Evolutionary conservation across 2,329 filamentous ascomycete species (phyloP), one percentile per base, ranked within the genome.

Genomic region (Purpureocillium lavendulum): DNA sequence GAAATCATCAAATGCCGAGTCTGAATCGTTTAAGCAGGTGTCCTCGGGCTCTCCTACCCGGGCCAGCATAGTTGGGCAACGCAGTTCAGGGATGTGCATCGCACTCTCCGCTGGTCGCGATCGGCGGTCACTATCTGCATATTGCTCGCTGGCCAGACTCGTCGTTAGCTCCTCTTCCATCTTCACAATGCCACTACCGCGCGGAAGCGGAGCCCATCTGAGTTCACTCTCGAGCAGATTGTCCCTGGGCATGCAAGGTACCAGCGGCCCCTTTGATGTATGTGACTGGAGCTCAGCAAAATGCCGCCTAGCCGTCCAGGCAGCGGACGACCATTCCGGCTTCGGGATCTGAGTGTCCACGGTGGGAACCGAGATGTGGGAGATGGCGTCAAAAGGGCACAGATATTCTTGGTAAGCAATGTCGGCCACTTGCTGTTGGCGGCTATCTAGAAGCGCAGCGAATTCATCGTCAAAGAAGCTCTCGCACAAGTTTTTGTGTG

Each of bases 361-460:
- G 7, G 40, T 29, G 6, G 59, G 59, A 31, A 59, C 49, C 2
- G 48, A 42, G 15, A 63, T 32, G 18, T 58, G 50, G 5, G 56
- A 42, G 1, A 50, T 40, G 4, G 52, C 48, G 13, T 57, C 49
- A 5, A 42, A 33, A 15, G 49, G 41, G 16, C 57, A 44, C 1
- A 60, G 34, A 11, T 46, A 45, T 31, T 65, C 61, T 40, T 57
- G 50, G 29, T 55, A 53, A 6, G 50, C 32, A 13, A 41, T 35
- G 6, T n/a, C 38, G 15, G 44, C 40, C 9, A 38, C 35, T 12
- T 41, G 40, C 8, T 34, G 26, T 12, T 44, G 40, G 16, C 45
- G 44, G 3, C 41, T 38, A 10, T 50, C 31, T 6, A 59, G 28
- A 6, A 58, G 32, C 2, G 40, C 24, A 13, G 43, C 39, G 26